A percentile compares a stretch with the other conserved stretches of the same genome.
These are phyloP conservation scores for Xerocomus potaroensis DNA, from an alignment of 768 basidiomycete species.

Conservation along the genomic window DNA sequence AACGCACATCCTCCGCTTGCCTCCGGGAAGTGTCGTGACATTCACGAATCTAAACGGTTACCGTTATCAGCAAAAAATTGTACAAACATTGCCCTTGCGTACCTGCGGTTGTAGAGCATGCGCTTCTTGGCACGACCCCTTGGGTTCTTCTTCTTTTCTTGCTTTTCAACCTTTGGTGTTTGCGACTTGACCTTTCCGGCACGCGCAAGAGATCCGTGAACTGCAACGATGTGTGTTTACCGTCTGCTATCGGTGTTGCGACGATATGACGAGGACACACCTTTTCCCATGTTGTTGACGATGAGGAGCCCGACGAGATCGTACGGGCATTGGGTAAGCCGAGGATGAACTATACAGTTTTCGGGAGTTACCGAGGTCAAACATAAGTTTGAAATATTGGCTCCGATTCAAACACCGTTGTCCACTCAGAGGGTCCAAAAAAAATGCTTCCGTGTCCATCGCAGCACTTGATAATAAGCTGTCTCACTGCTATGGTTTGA, in stretches of 20 bases:
- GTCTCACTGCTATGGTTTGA: no score
- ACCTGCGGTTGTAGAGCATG: constrained; percentile 90
- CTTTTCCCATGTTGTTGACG: constrained; percentile 75
- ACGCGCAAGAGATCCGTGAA: constrained; percentile 99
- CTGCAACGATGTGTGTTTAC: constrained; percentile 35
- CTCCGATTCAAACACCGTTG: no score
- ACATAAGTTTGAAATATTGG: no score
- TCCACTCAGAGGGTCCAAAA: no score
- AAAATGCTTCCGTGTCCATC: constrained; percentile 31
- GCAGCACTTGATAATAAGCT: no score
- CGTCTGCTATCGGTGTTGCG: neutral
- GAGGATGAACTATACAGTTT: constrained; percentile 41
- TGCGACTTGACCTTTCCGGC: constrained; percentile 99
- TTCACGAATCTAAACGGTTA: constrained; percentile 71
- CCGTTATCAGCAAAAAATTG: neutral
- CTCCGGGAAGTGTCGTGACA: constrained; percentile 84
- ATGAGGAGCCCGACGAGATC: constrained; percentile 23
- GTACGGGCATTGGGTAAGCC: constrained; percentile 23
- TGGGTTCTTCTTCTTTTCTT: constrained; percentile 98
- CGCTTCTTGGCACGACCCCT: constrained; percentile 99
- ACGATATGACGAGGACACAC: constrained; percentile 36
- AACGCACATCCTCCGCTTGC: constrained; percentile 95
- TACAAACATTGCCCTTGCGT: constrained; percentile 26
- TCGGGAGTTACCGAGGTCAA: constrained; percentile 29
- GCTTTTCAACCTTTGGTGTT: constrained; percentile 95